Percentiles rank a stretch among this genome's conserved stretches.
Evolutionary conservation across 768 basidiomycete species (phyloP).

Genomic region (Boletus sp.): DNA sequence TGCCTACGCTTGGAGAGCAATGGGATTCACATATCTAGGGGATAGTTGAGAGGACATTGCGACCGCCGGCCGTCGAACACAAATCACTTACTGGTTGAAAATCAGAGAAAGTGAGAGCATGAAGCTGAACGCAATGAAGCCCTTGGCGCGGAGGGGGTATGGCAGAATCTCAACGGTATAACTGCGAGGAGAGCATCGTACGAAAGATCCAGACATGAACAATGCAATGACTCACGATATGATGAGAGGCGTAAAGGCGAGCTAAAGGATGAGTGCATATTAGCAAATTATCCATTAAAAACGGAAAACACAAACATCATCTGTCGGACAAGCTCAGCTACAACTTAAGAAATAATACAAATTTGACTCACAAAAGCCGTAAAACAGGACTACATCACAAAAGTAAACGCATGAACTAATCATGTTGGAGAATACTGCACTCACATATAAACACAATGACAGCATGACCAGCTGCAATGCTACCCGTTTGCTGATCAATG

Average conservation of each 20-base stretch:
- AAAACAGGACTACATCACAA: slow-evolving; percentile 34
- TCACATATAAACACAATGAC: slow-evolving; percentile 47
- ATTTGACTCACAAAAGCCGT: slow-evolving; percentile 34
- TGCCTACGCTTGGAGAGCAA: slow-evolving; percentile 30
- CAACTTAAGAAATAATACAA: neutral
- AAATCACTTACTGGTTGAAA: slow-evolving; percentile 40
- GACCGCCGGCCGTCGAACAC: slow-evolving; percentile 11
- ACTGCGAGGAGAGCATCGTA: slow-evolving; percentile 3
- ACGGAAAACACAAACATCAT: slow-evolving; percentile 28
- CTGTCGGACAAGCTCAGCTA: slow-evolving; percentile 4
- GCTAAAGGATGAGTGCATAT: slow-evolving; percentile 10
- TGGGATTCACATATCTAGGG: slow-evolving; percentile 36
- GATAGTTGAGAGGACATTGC: slow-evolving; percentile 15
- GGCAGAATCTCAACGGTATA: slow-evolving; percentile 46
- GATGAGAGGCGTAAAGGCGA: slow-evolving; percentile 43
- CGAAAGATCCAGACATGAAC: neutral
- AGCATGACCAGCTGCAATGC: slow-evolving; percentile 36
- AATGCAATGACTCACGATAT: slow-evolving; percentile 27
- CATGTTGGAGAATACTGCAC: slow-evolving; percentile 2
- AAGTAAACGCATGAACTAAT: neutral
- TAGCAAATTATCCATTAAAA: neutral
- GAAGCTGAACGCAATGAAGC: slow-evolving; percentile 40
- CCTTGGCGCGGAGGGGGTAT: slow-evolving; percentile 40
- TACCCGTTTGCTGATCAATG: slow-evolving; percentile 28
- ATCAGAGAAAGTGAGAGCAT: slow-evolving; percentile 39